Conservation (phyloP, 495 filamentous ascomycete genomes). For the Aspergillus ostianus region DNA sequence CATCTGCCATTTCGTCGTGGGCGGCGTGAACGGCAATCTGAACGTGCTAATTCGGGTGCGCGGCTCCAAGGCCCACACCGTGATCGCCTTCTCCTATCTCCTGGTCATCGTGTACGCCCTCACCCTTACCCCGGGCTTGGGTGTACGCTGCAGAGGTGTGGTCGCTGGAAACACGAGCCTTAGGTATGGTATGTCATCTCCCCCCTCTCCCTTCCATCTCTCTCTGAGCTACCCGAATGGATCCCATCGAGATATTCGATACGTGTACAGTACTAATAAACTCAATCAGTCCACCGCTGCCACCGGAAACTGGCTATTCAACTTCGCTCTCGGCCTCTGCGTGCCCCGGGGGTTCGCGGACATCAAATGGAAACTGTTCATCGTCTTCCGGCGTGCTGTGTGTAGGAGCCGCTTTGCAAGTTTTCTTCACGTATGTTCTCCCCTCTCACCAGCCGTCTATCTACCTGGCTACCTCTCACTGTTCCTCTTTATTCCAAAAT, state of each 20-base stretch:
- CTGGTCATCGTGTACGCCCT: too few species aligned
- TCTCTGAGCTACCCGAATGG: not conserved
- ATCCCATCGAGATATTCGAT: not conserved
- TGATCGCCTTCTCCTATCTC: too few species aligned
- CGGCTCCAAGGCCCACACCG: too few species aligned
- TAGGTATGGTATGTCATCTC: too few species aligned
- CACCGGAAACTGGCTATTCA: slow-evolving; percentile 62
- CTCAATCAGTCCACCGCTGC: slow-evolving; percentile 43
- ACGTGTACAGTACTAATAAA: not conserved
- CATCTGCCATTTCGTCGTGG: slow-evolving; percentile 59
- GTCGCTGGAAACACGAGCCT: too few species aligned
- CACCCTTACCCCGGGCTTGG: too few species aligned
- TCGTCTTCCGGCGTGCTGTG: slow-evolving; percentile 64
- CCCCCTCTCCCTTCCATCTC: not conserved
- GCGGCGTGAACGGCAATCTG: slow-evolving; percentile 18
- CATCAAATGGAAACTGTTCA: slow-evolving; percentile 60
- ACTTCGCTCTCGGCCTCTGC: slow-evolving; percentile 61
- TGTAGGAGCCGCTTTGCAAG: slow-evolving; percentile 23
- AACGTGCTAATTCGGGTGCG: too few species aligned
- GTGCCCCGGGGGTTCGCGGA: slow-evolving; percentile 59
- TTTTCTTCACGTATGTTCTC: not conserved
- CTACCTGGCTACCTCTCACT: too few species aligned
- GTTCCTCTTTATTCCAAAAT: too few species aligned
- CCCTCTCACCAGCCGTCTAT: too few species aligned
- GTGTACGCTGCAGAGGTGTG: too few species aligned